phyloP scores from a whole-genome alignment of 345 rosid species.

The Pistacia atlantica region DNA sequence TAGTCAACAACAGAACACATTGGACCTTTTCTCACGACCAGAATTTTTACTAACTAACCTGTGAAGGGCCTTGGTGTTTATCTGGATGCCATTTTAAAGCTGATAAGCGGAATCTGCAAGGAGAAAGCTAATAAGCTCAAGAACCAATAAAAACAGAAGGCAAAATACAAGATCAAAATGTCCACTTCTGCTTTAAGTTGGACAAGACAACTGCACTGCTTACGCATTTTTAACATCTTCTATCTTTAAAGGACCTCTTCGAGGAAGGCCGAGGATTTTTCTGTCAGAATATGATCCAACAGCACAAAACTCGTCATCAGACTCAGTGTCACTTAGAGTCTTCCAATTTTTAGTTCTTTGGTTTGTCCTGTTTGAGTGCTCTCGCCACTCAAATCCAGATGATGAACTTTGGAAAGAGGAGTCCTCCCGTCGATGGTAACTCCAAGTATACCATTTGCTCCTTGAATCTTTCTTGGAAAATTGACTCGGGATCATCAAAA shows the following conservation, averaged over 20 bases:
- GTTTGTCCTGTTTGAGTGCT: constrained; percentile 46
- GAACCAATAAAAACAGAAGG: not conserved
- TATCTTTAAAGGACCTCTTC: constrained; percentile 57
- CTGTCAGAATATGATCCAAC: constrained; percentile 68
- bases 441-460: constrained; percentile 56
- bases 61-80: constrained; percentile 74
- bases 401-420: constrained; percentile 33
- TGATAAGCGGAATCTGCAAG: constrained; percentile 62
- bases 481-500: constrained; percentile 40
- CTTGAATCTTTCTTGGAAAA: constrained; percentile 49
- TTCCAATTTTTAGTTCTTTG: constrained; percentile 45
- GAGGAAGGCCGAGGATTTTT: constrained; percentile 64
- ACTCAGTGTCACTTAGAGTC: constrained; percentile 37
- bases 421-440: constrained; percentile 23
- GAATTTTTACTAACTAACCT: constrained; percentile 39
- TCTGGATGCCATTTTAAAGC: constrained; percentile 98
- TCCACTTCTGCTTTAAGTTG: not conserved
- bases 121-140: constrained; percentile 7
- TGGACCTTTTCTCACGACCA: not conserved
- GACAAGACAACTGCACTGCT: constrained; percentile 20
- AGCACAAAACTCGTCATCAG: constrained; percentile 38
- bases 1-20: no score
- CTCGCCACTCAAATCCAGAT: constrained; percentile 66
- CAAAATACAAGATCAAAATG: not conserved
- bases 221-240: constrained; percentile 89